phyloP scores from a whole-genome alignment of 306 rosid species.

The Pyrus pyrifolia region DNA sequence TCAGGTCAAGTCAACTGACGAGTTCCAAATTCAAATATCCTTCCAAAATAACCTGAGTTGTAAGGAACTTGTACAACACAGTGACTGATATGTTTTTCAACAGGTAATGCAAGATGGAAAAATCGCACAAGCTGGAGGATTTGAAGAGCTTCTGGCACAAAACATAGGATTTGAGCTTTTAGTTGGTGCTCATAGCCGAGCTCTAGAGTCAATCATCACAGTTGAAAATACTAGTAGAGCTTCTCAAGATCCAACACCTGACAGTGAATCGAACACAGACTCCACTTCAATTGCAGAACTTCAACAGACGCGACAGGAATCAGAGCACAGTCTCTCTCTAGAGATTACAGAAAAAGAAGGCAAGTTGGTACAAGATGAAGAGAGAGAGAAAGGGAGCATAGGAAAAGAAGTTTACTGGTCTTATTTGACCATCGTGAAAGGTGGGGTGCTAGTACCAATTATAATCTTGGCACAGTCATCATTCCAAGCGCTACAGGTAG shows the following conservation, averaged over 20 bases:
- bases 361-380: constrained; percentile 84
- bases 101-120: constrained; percentile 95
- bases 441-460: constrained; percentile 67
- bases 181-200: constrained; percentile 93
- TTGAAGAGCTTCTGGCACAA: constrained; percentile 71
- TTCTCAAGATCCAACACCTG: constrained; percentile 28
- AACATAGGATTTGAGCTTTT: constrained; percentile 78
- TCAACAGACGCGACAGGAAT: constrained; percentile 29
- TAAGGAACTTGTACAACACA: not conserved
- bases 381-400: constrained; percentile 93
- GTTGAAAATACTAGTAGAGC: constrained; percentile 55
- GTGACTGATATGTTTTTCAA: constrained; percentile 16
- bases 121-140: constrained; percentile 78
- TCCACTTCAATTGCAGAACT: constrained; percentile 33
- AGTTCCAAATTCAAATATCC: not conserved
- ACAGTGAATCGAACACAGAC: constrained; percentile 33
- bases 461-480: constrained; percentile 79
- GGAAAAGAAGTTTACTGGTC: constrained; percentile 73
- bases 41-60: not conserved
- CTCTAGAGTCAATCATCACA: constrained; percentile 62
- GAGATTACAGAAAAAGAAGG: constrained; percentile 63
- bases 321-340: constrained; percentile 42
- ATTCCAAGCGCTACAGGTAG: constrained; percentile 78
- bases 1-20: not conserved
- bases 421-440: constrained; percentile 66